Base-by-base conservation (phyloP, 2,329 filamentous ascomycete species). In the Aaosphaeria pasadenensis region DNA sequence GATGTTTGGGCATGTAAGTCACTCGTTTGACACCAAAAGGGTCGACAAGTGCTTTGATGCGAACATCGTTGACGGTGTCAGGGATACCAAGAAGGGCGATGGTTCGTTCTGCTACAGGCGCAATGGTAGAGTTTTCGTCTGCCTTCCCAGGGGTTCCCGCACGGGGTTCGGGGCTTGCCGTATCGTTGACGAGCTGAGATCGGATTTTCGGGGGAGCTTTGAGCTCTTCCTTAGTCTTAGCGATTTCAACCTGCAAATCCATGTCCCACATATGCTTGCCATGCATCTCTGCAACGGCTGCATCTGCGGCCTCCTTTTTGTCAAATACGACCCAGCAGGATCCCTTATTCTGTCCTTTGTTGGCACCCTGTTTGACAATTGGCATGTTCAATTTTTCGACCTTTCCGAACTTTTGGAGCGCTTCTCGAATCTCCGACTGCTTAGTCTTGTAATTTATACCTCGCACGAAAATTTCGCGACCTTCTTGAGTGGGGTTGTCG, bases 11-110 rank as follows among this genome's bases (percentile, higher is more conserved):
- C 41, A 90, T 85, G 7, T 96, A 77, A 9, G 87, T 78, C 4
- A 97, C 78, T 67, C 91, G 92, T 54, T 85, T 77, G 28, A 96
- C 77, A 1, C 90, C 91, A 40, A 85, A 79, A 1, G 83, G 79
- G 57, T 90, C 86, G 6, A 88, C 84, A 3, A 95, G 74, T 0
- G 84, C 79, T 40, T 83, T 83, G 46, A 99, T 83, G 30, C 91
- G 89, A 1, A 88, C 84, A 61, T 95, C 89, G 55, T 95, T 96
- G 60, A 97, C 83, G 0, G 91, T 97, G 63, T 97, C 94, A 0
- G 94, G 90, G 1, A 99, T 76, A 53, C 91, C 87, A 71, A 96
- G 82, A 30, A 99, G 75, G 7, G 86, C 87, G 43, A 97, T 79
- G 1, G 89, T 94, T 45, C 90, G 85, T 43, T 85, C 82, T 9